Evolutionary conservation across 768 basidiomycete species (phyloP).

Genomic region (Pleurotus sapidus): DNA sequence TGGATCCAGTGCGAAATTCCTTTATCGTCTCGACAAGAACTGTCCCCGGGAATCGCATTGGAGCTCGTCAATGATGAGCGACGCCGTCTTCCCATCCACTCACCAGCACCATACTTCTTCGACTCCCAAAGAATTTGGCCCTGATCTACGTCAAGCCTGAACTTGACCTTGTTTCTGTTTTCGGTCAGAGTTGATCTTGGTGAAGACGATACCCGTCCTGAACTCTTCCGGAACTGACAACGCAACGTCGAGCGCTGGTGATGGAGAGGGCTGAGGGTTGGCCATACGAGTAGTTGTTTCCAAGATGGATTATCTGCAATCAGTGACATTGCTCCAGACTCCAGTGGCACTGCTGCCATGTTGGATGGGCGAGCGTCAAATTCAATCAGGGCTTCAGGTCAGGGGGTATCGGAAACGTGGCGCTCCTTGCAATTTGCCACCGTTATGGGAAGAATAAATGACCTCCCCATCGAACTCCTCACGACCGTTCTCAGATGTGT

Average conservation of each 20-base stretch:
- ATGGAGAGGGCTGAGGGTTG: neutral
- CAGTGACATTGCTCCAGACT: neutral
- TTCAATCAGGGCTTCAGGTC: no score
- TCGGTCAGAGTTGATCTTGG: conserved; percentile 45
- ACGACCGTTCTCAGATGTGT: no score
- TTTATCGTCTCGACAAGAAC: conserved; percentile 89
- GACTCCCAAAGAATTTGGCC: conserved; percentile 81
- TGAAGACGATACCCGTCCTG: neutral
- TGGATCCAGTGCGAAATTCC: conserved; percentile 77
- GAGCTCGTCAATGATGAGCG: conserved; percentile 15
- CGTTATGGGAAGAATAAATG: no score
- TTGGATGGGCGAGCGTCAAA: no score
- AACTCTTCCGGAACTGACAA: neutral
- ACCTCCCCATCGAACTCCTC: no score
- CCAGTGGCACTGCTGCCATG: neutral
- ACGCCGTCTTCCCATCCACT: conserved; percentile 47
- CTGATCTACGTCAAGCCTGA: conserved; percentile 75
- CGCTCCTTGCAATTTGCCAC: no score
- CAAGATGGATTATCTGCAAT: neutral
- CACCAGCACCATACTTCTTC: conserved; percentile 59
- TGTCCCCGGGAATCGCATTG: conserved; percentile 23
- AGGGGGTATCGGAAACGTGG: no score
- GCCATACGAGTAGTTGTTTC: neutral
- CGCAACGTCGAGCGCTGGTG: neutral
- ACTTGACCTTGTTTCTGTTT: conserved; percentile 68